These are phyloP conservation scores for Penicillium expansum DNA, from an alignment of 2,329 filamentous ascomycete genomes.

Conservation along the genomic window DNA sequence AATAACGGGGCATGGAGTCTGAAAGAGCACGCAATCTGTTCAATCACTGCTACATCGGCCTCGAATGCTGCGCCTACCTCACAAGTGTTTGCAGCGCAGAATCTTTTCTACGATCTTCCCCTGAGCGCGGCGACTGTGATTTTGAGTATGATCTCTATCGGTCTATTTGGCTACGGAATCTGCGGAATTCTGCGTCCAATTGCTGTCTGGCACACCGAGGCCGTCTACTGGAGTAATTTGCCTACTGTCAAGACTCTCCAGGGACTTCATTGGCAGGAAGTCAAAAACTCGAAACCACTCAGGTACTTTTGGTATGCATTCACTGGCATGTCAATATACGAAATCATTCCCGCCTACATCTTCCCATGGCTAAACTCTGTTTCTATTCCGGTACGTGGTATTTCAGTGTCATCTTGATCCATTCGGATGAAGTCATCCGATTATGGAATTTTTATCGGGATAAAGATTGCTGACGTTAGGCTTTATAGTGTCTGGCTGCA, in stretches of 20 bases:
- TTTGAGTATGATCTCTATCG: slow-evolving; percentile 53
- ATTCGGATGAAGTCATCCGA: neutral
- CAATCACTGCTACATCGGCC: slow-evolving; percentile 55
- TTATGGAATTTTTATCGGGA: no score
- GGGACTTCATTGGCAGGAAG: slow-evolving; percentile 53
- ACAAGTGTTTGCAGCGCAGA: slow-evolving; percentile 49
- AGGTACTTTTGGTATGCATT: slow-evolving; percentile 55
- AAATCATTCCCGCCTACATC: slow-evolving; percentile 56
- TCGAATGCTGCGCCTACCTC: slow-evolving; percentile 48
- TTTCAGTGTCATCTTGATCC: neutral
- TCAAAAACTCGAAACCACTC: slow-evolving; percentile 53
- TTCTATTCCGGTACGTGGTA: slow-evolving; percentile 44
- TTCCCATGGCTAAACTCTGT: slow-evolving; percentile 56
- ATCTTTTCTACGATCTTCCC: slow-evolving; percentile 53
- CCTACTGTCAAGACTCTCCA: slow-evolving; percentile 56
- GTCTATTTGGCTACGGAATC: slow-evolving; percentile 56
- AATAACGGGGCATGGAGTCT: slow-evolving; percentile 54
- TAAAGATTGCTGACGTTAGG: neutral
- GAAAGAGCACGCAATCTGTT: slow-evolving; percentile 56
- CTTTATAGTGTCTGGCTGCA: slow-evolving; percentile 47
- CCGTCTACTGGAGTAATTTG: slow-evolving; percentile 56
- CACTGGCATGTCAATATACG: slow-evolving; percentile 50
- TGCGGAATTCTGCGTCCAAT: slow-evolving; percentile 55
- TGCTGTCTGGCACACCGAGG: slow-evolving; percentile 55
- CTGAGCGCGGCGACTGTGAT: slow-evolving; percentile 49